phyloP scores from a whole-genome alignment of 163 green algal genomes.

The Scenedesmus sp. region DNA sequence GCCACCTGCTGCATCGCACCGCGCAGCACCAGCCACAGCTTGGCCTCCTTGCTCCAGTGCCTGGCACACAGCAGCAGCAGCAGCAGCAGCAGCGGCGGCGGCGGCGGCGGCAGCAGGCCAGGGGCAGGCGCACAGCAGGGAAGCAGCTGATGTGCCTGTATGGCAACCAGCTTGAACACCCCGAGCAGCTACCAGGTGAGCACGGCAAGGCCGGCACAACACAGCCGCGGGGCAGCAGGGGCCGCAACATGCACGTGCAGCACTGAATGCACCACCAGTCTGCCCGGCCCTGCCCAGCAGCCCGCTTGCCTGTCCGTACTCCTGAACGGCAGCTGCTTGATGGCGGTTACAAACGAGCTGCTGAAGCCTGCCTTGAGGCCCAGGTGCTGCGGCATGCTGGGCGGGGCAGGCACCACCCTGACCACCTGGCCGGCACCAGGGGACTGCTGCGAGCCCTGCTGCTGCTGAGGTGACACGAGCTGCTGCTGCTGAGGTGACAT shows the following conservation, averaged over 20 bases:
- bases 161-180: neutral
- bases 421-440: neutral
- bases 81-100: neutral
- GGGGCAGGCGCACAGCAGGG: neutral
- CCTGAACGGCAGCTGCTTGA: constrained; percentile 18
- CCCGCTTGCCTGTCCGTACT: neutral
- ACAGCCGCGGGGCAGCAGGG: neutral
- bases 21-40: constrained; percentile 24
- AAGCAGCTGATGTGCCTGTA: no score
- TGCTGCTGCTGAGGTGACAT: constrained; percentile 7
- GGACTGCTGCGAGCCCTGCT: neutral
- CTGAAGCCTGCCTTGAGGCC: neutral
- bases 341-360: neutral
- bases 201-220: no score
- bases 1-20: neutral
- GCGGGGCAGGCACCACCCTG: neutral
- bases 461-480: constrained; percentile 1
- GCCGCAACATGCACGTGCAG: neutral
- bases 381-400: constrained; percentile 26
- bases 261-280: no score
- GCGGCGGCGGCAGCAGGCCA: neutral
- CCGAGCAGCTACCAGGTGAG: no score
- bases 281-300: no score
- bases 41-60: constrained; percentile 17
- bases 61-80: neutral